Evolutionary conservation across 139 green algal species (phyloP).

Genomic region (Gonium pectorale): DNA sequence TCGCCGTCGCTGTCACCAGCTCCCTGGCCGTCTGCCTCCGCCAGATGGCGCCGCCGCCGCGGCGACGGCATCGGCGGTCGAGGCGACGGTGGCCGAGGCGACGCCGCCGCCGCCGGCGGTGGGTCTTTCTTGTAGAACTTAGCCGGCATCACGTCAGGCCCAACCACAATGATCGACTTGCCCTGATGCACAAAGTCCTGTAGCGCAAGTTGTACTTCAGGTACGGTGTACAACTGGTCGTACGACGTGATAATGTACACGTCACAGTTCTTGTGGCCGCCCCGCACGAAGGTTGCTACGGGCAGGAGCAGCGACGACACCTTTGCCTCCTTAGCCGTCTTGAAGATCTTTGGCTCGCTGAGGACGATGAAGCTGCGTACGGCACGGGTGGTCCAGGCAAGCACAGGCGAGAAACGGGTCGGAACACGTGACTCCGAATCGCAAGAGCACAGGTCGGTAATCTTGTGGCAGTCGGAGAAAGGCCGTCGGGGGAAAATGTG

Average conservation of each 20-base stretch:
- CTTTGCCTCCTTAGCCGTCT: not conserved
- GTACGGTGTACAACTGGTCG: not conserved
- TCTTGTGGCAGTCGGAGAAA: too few species aligned
- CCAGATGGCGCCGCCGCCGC: not conserved
- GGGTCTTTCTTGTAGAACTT: conserved; percentile 13
- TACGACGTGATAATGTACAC: conserved; percentile 26
- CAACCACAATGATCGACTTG: conserved; percentile 12
- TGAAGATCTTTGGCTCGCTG: not conserved
- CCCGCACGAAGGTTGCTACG: not conserved
- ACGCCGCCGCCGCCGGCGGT: too few species aligned
- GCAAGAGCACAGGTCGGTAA: too few species aligned
- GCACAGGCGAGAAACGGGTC: too few species aligned
- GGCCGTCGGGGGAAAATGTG: too few species aligned
- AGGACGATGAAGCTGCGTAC: conserved; percentile 1
- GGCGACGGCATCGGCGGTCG: not conserved
- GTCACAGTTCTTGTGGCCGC: conserved; percentile 15
- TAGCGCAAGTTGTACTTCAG: not conserved
- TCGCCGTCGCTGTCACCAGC: not conserved
- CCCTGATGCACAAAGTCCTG: not conserved
- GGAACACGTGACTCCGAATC: too few species aligned
- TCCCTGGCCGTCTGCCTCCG: not conserved
- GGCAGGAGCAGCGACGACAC: not conserved
- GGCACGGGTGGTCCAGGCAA: too few species aligned
- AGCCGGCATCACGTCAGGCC: not conserved
- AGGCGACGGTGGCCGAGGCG: not conserved